Conservation (phyloP, 2,329 filamentous ascomycete species). For the Bretziella fagacearum region DNA sequence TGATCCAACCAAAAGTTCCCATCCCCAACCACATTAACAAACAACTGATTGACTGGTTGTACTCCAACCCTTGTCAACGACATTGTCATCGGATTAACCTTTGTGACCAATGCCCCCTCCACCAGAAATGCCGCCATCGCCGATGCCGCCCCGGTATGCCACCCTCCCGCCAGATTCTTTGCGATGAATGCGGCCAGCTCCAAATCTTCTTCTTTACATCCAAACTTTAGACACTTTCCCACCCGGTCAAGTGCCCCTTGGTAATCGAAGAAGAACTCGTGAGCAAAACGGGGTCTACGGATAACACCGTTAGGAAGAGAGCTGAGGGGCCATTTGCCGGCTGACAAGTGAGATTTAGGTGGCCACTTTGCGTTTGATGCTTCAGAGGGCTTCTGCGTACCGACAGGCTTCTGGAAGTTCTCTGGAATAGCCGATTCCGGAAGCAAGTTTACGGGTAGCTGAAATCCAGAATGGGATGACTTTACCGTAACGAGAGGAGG, state of each 20-base stretch:
- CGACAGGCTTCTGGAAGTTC: too few relatives aligned
- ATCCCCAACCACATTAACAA: constrained; percentile 3
- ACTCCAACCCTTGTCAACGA: constrained; percentile 2
- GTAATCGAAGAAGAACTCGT: constrained; percentile 10
- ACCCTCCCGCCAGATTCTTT: constrained; percentile 25
- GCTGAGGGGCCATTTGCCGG: too few relatives aligned
- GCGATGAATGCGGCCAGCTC: constrained; percentile 19
- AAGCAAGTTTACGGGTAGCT: too few relatives aligned
- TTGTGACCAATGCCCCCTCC: not conserved
- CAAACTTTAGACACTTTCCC: constrained; percentile 12
- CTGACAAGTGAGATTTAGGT: too few relatives aligned
- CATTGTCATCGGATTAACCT: constrained; percentile 4
- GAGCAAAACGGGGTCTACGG: not conserved
- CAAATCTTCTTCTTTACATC: constrained; percentile 11
- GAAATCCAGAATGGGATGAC: too few relatives aligned
- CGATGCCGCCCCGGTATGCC: constrained; percentile 6
- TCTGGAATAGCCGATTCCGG: too few relatives aligned
- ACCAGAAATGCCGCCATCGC: constrained; percentile 6
- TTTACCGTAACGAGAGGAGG: too few relatives aligned
- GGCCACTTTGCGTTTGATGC: too few relatives aligned
- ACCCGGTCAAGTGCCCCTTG: constrained; percentile 6
- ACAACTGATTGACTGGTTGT: constrained; percentile 5
- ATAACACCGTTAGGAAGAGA: too few relatives aligned
- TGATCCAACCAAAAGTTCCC: constrained; percentile 4
- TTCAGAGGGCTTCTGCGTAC: too few relatives aligned